These are phyloP conservation scores for Russula abietina DNA, from an alignment of 768 basidiomycete genomes.

Conservation along the genomic window DNA sequence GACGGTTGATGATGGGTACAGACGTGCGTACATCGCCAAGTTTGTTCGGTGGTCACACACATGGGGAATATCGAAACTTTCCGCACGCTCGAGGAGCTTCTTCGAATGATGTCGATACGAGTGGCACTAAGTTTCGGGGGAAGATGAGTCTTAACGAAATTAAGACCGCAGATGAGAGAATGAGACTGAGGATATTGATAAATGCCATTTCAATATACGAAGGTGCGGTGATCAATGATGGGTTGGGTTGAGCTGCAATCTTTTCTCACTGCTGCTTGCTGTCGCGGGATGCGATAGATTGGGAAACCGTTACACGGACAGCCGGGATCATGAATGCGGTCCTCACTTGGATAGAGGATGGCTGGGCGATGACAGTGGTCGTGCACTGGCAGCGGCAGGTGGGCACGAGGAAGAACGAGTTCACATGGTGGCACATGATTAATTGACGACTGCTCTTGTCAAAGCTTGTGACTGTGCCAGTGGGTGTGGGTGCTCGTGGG, in stretches of 20 bases:
- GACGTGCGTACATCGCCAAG: not conserved
- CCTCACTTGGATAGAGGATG: not conserved
- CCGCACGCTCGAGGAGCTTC: not conserved
- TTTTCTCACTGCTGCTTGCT: no score
- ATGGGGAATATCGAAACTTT: not conserved
- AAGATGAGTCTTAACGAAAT: not conserved
- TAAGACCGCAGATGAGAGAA: not conserved
- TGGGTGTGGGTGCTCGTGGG: no score
- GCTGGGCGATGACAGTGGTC: no score
- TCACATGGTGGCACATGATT: no score
- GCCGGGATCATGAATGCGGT: not conserved
- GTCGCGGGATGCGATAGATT: no score
- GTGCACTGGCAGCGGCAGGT: no score
- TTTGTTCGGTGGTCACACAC: not conserved
- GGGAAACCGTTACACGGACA: no score
- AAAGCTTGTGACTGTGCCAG: no score
- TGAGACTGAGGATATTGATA: not conserved
- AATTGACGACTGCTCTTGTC: no score
- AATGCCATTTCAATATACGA: not conserved
- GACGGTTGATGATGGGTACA: not conserved
- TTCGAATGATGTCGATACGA: not conserved
- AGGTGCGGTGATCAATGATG: not conserved
- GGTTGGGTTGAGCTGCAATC: not conserved
- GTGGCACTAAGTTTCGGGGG: not conserved
- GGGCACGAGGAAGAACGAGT: no score